A percentile compares a stretch with the other conserved stretches of the same genome.
Evolutionary conservation across 257 asterid species (phyloP).

Genomic region (Scutellaria barbata): DNA sequence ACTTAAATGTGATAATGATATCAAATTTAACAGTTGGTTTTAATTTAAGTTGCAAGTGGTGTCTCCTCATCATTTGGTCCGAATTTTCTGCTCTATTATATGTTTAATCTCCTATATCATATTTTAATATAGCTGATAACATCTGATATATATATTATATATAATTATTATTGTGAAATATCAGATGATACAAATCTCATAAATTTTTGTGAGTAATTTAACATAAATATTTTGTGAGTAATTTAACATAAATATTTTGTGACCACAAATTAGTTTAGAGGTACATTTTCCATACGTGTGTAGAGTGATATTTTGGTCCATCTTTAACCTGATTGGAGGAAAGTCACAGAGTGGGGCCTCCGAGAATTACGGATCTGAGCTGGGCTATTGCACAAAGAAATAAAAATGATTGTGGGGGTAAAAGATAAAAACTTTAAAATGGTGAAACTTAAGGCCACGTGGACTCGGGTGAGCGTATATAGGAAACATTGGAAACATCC

Average conservation of each 20-base stretch:
- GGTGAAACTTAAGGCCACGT: conserved; percentile 50
- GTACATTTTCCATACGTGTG: not conserved
- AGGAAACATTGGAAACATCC: conserved; percentile 41
- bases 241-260: too few species aligned
- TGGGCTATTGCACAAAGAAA: conserved; percentile 19
- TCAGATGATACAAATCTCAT: too few species aligned
- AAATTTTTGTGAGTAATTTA: too few species aligned
- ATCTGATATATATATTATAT: too few species aligned
- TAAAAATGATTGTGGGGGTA: not conserved
- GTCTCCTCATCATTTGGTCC: not conserved
- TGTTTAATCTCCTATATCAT: too few species aligned
- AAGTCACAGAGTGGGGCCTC: conserved; percentile 23
- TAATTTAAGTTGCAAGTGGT: not conserved
- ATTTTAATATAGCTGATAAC: too few species aligned
- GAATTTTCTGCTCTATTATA: too few species aligned
- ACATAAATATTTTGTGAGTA: too few species aligned
- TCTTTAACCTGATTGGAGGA: not conserved
- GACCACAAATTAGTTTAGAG: too few species aligned
- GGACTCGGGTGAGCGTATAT: conserved; percentile 25
- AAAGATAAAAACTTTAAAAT: not conserved
- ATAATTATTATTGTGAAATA: too few species aligned
- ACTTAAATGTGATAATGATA: not conserved
- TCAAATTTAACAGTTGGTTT: not conserved
- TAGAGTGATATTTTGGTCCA: not conserved
- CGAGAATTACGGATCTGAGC: conserved; percentile 61